These are phyloP conservation scores for Rhipidocladum racemiflorum DNA, from an alignment of 176 grass and related monocot genomes.

Conservation along the genomic window DNA sequence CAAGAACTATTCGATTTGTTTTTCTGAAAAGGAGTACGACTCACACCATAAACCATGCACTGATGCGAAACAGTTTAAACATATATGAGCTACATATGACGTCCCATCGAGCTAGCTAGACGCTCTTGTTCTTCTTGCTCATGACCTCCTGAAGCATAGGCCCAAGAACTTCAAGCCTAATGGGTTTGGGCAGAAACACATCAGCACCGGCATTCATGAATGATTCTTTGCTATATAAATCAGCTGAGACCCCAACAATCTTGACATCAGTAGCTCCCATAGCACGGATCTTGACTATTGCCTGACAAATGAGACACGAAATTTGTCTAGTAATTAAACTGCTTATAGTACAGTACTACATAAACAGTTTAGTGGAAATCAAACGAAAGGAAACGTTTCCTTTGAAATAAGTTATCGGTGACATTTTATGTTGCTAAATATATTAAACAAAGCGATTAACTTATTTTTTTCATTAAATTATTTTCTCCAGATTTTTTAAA, in stretches of 20 bases:
- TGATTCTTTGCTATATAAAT: background rate
- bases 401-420: too few relatives aligned
- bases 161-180: background rate
- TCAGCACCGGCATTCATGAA: conserved; percentile 25
- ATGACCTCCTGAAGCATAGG: conserved; percentile 9
- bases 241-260: conserved; percentile 31
- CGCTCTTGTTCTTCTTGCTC: conserved; percentile 10
- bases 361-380: too few relatives aligned
- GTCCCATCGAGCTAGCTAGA: background rate
- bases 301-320: background rate
- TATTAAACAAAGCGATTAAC: too few relatives aligned
- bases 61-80: background rate
- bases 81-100: background rate
- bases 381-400: background rate
- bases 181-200: background rate
- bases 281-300: conserved; percentile 31
- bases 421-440: too few relatives aligned
- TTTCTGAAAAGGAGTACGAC: background rate
- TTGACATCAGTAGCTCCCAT: conserved; percentile 24
- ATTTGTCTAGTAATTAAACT: background rate
- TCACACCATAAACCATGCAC: background rate
- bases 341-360: background rate
- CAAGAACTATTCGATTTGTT: background rate
- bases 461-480: too few relatives aligned
- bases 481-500: too few relatives aligned